Conservation (phyloP, 202 grass and related monocot species). For the Bolboschoenoplectus hybrid region DNA sequence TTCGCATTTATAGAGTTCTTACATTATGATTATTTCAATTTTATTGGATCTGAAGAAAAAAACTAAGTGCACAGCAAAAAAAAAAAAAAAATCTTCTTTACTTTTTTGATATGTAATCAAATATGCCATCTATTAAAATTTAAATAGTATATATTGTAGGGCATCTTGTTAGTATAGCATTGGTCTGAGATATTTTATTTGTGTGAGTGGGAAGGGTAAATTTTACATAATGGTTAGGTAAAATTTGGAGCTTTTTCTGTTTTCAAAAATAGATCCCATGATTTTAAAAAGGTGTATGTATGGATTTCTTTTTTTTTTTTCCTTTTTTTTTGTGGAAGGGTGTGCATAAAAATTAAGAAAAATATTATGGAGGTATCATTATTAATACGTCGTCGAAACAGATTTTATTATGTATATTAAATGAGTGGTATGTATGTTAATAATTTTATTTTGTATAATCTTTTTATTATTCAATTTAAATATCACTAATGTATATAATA, state of each 20-base stretch:
- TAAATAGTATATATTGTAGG: not conserved
- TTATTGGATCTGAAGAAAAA: not conserved
- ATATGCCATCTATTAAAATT: not conserved
- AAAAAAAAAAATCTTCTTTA: not conserved
- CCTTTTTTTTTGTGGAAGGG: too few relatives aligned
- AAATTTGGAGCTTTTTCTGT: not conserved
- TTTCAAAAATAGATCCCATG: not conserved
- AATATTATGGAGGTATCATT: too few relatives aligned
- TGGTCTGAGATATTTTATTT: not conserved
- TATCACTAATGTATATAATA: too few relatives aligned
- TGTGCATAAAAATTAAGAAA: too few relatives aligned
- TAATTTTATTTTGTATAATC: too few relatives aligned
- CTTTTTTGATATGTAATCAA: not conserved
- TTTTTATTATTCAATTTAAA: too few relatives aligned
- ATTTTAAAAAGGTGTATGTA: too few relatives aligned
- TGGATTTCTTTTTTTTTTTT: too few relatives aligned
- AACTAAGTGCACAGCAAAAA: not conserved
- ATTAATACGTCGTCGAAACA: too few relatives aligned
- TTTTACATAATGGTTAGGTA: not conserved
- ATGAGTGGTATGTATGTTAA: too few relatives aligned
- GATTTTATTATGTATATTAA: too few relatives aligned
- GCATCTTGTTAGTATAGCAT: not conserved
- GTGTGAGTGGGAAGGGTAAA: not conserved
- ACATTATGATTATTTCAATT: not conserved
- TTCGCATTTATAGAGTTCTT: conserved; percentile 5